Evolutionary conservation across 495 filamentous ascomycete genomes (phyloP).

Genomic region (Ascodesmis nigricans): DNA sequence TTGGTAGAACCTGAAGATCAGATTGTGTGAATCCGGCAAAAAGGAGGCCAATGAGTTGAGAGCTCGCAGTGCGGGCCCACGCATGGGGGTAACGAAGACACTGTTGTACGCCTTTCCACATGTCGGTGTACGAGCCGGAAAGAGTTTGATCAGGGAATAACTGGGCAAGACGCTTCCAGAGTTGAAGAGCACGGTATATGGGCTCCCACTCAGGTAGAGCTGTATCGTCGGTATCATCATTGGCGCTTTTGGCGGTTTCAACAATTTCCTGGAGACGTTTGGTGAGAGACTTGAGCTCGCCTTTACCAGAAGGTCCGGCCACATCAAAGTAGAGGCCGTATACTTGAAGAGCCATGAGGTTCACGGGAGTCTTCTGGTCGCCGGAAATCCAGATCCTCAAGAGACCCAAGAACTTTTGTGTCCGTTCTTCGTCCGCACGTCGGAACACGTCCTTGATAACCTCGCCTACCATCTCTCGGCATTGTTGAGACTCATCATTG

Average conservation of each 20-base stretch:
- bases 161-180: slow-evolving; percentile 44
- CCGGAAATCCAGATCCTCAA: slow-evolving; percentile 59
- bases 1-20: slow-evolving; percentile 35
- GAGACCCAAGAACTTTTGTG: slow-evolving; percentile 41
- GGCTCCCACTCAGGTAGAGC: slow-evolving; percentile 57
- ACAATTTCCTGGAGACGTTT: slow-evolving; percentile 28
- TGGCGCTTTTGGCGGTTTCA: slow-evolving; percentile 1
- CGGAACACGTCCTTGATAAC: slow-evolving; percentile 61
- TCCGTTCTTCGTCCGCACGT: slow-evolving; percentile 50
- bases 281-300: slow-evolving; percentile 20
- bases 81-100: slow-evolving; percentile 51
- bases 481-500: slow-evolving; percentile 72
- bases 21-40: slow-evolving; percentile 55
- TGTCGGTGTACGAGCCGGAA: slow-evolving; percentile 28
- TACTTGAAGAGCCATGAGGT: slow-evolving; percentile 51
- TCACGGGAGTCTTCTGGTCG: slow-evolving; percentile 41
- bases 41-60: slow-evolving; percentile 51
- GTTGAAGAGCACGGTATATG: slow-evolving; percentile 50
- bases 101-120: slow-evolving; percentile 45
- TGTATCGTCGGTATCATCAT: slow-evolving; percentile 26
- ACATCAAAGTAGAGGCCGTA: slow-evolving; percentile 68
- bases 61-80: slow-evolving; percentile 54
- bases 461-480: slow-evolving; percentile 59
- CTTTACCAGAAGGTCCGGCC: slow-evolving; percentile 26
- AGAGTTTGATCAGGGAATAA: slow-evolving; percentile 40